phyloP scores from a whole-genome alignment of 2,329 filamentous ascomycete genomes.

The Colletotrichum coccodes region DNA sequence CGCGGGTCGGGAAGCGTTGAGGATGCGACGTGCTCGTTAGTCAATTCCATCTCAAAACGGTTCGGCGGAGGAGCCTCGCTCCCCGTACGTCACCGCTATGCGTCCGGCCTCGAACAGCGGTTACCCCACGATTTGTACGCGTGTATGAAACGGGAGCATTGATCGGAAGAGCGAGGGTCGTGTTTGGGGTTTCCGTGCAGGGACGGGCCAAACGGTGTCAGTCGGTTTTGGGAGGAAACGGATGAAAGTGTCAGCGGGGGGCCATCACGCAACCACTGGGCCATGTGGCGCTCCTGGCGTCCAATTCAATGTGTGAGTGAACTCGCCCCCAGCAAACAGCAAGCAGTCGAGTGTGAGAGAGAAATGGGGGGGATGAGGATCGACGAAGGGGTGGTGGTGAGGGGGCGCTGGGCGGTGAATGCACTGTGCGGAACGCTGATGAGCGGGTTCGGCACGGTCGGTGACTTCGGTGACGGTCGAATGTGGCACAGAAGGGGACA shows the following conservation, averaged over 20 bases:
- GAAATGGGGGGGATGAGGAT: not conserved
- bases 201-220: not conserved
- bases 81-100: conserved; percentile 17
- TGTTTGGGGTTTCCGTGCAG: conserved; percentile 30
- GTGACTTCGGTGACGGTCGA: not conserved
- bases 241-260: not conserved
- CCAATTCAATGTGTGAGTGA: not conserved
- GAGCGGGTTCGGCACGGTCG: conserved; percentile 18
- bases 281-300: not conserved
- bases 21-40: not conserved
- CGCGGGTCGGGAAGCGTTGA: not conserved
- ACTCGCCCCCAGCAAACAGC: too few species aligned
- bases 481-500: not conserved
- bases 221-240: not conserved
- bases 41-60: not conserved
- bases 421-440: conserved; percentile 15
- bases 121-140: conserved; percentile 5
- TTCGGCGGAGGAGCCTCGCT: not conserved
- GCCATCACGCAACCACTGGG: too few species aligned
- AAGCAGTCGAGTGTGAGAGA: too few species aligned
- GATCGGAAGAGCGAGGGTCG: conserved; percentile 21
- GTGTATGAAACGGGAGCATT: conserved; percentile 31
- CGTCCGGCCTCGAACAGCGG: not conserved
- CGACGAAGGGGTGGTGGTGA: not conserved
- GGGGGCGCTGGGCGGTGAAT: not conserved